Percentiles rank a stretch among this genome's conserved stretches.
Conservation (phyloP, 768 basidiomycete species). For the Russula virescens region DNA sequence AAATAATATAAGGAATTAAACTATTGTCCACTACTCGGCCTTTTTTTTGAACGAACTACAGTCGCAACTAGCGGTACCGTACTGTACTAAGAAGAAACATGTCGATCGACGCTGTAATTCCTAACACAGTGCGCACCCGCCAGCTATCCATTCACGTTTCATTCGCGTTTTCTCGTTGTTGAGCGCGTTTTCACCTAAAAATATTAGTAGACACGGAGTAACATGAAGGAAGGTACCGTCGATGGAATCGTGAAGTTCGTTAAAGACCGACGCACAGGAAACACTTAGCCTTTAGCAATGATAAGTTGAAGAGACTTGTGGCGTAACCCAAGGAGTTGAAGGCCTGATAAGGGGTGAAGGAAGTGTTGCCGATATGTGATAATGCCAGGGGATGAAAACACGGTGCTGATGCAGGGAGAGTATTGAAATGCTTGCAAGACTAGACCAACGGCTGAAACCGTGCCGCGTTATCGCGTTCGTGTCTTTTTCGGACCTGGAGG, state of each 20-base stretch:
- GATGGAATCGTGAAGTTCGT: neutral
- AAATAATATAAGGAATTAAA: conserved; percentile 5
- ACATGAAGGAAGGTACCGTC: conserved; percentile 10
- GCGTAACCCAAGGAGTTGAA: neutral
- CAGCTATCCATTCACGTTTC: neutral
- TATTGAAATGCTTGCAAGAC: neutral
- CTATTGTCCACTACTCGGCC: neutral
- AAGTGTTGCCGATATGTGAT: neutral
- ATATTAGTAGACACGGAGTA: conserved; percentile 12
- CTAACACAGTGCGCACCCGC: neutral
- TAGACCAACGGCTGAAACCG: neutral
- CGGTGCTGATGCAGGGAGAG: neutral
- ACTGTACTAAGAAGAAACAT: neutral
- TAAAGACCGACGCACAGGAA: conserved; percentile 5
- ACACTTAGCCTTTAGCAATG: conserved; percentile 22
- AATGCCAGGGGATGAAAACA: neutral
- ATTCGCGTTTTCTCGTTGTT: neutral
- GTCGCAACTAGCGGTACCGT: too few relatives aligned
- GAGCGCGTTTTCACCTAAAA: conserved; percentile 8
- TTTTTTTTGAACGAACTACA: too few relatives aligned
- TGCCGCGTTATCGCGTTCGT: conserved; percentile 8
- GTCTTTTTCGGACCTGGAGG: conserved; percentile 14
- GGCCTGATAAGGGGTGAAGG: neutral
- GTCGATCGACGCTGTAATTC: neutral
- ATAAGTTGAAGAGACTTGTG: neutral